phyloP scores from a whole-genome alignment of 164 flowering plant genomes.

The Chimonanthus praecox region DNA sequence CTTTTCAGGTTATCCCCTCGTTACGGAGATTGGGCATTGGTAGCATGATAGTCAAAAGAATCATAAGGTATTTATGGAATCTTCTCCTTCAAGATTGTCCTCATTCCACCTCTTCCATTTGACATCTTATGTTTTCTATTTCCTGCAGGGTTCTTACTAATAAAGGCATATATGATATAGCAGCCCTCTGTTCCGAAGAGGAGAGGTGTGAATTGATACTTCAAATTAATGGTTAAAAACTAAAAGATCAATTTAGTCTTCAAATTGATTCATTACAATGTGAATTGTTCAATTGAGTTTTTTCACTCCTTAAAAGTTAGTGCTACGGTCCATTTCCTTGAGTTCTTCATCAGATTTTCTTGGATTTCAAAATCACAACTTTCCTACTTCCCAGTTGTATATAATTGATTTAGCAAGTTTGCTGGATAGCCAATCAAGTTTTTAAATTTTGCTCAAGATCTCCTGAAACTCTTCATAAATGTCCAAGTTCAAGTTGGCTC shows the following conservation, averaged over 20 bases:
- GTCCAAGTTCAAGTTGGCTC: not conserved
- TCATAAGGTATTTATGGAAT: constrained; percentile 20
- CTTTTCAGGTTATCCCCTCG: constrained; percentile 30
- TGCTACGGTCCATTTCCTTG: not conserved
- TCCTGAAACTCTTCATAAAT: not conserved
- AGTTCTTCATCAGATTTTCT: not conserved
- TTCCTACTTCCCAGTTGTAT: not conserved
- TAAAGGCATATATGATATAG: constrained; percentile 70
- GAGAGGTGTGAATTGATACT: constrained; percentile 44
- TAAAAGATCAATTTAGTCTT: too few relatives aligned
- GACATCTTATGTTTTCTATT: not conserved
- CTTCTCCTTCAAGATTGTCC: not conserved
- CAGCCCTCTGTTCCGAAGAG: constrained; percentile 64
- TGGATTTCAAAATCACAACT: not conserved
- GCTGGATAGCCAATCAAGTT: not conserved
- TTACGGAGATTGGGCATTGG: constrained; percentile 29
- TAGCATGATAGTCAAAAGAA: constrained; percentile 25
- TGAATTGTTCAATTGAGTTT: not conserved
- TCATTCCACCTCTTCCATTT: not conserved
- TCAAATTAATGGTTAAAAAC: not conserved
- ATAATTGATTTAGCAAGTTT: not conserved
- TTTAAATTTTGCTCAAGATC: not conserved
- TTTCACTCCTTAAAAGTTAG: not conserved
- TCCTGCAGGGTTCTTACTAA: constrained; percentile 29
- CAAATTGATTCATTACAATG: not conserved